phyloP scores from a whole-genome alignment of 106 monocot genomes.

The Acanthochlamys bracteata region DNA sequence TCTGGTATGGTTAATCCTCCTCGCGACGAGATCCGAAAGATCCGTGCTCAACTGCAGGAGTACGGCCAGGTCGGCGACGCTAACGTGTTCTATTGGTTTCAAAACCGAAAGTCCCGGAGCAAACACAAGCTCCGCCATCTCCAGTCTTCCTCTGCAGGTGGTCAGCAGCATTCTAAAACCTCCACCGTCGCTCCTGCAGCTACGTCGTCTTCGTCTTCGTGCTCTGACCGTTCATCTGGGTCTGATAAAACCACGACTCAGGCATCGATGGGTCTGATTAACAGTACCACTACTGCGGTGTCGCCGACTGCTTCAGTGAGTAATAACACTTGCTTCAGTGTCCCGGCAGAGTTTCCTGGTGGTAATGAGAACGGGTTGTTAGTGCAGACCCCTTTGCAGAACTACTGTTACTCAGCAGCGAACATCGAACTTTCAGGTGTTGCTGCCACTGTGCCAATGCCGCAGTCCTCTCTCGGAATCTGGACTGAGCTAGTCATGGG shows the following conservation, averaged over 20 bases:
- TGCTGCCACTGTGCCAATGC: background rate
- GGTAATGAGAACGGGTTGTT: background rate
- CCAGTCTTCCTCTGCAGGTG: constrained; percentile 10
- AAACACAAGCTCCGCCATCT: constrained; percentile 72
- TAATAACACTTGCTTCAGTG: constrained; percentile 8
- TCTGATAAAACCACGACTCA: constrained; percentile 21
- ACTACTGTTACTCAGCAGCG: constrained; percentile 12
- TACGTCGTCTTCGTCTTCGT: constrained; percentile 37
- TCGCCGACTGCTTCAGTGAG: constrained; percentile 17
- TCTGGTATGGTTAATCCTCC: constrained; percentile 96
- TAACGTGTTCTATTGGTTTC: constrained; percentile 99
- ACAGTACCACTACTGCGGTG: background rate
- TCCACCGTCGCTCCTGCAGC: constrained; percentile 11
- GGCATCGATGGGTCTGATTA: background rate
- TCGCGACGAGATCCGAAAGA: constrained; percentile 80
- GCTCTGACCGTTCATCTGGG: constrained; percentile 28
- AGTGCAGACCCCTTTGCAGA: constrained; percentile 7
- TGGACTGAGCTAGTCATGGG: constrained; percentile 11
- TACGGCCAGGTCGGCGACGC: constrained; percentile 97
- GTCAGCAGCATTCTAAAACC: background rate
- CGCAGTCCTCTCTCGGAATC: background rate
- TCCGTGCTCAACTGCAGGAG: constrained; percentile 75
- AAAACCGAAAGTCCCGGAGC: constrained; percentile 78
- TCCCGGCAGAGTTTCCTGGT: background rate
- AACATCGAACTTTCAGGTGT: constrained; percentile 3